phyloP scores from a whole-genome alignment of 2,329 filamentous ascomycete genomes.

The Colletotrichum melonis region DNA sequence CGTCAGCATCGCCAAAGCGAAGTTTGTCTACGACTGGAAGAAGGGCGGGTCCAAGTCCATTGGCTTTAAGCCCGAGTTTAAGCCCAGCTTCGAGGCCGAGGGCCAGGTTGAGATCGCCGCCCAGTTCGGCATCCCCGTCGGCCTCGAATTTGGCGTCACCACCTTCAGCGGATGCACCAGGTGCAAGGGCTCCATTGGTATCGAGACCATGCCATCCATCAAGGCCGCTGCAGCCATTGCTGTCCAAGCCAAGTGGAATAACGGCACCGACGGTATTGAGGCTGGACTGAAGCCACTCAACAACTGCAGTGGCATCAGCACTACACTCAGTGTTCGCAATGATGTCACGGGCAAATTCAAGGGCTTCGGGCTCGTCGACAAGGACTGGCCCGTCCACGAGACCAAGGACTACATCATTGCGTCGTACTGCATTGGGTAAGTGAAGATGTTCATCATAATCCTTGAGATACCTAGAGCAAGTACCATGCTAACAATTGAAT shows the following conservation, averaged over 20 bases:
- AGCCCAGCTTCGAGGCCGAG: not conserved
- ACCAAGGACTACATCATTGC: not conserved
- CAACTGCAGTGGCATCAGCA: not conserved
- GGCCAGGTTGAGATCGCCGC: not conserved
- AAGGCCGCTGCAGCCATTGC: not conserved
- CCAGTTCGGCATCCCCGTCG: not conserved
- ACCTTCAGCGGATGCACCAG: not conserved
- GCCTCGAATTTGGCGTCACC: not conserved
- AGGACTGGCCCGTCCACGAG: not conserved
- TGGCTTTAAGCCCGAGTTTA: not conserved
- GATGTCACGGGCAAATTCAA: not conserved
- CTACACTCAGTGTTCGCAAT: not conserved
- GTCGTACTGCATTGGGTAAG: not conserved
- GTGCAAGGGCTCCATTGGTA: not conserved
- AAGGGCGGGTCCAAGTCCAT: not conserved
- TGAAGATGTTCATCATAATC: not conserved
- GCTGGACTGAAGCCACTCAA: not conserved
- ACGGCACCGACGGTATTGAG: not conserved
- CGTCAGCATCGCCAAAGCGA: not conserved
- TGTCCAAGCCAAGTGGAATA: not conserved
- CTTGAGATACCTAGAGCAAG: not conserved
- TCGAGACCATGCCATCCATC: constrained; percentile 1
- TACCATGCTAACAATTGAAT: not conserved
- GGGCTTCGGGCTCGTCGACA: not conserved
- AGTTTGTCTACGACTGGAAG: not conserved